Evolutionary conservation across 148 eudicot genomes (phyloP), one percentile per base, ranked within the genome.

Genomic region (Persicaria tinctoria): DNA sequence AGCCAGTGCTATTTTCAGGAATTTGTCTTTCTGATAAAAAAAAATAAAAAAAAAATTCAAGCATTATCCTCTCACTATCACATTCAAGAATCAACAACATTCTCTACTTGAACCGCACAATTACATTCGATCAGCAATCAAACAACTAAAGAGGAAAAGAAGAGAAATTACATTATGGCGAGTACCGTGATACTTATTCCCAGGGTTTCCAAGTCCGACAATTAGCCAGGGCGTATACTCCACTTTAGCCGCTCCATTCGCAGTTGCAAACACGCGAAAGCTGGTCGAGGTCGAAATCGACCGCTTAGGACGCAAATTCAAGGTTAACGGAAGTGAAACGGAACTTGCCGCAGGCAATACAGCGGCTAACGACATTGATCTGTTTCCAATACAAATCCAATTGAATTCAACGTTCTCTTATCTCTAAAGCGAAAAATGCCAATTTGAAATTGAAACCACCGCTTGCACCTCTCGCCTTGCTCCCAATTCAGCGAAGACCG

Each of bases 201-300:
- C 99, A 64, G 99, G 99, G 70, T 95, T 92, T 41, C 97, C 99
- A 78, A 95, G 84, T 50, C 99, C 99, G 62, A 86, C 97, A 74
- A 95, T 84, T 51, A 95, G 88, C 99, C 99, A 95, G 4, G 99
- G 99, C 11, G 96, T 95, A 79, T 89, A 95, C 86, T 95, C 96
- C 80, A 84, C 82, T 78, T 83, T 78, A 18, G 62, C 81, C 12
- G 54, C 80, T 53, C 78, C 92, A 81, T 90, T 83, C 1, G 86
- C 74, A 46, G 90, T 53, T 71, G 74, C 51, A 71, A 16, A 18
- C 4, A 50, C 74, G 8, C 54, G 41, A 18, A 71, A 47, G 5
- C 55, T 10, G 8, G 41, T 46, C 2, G 41, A 46, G n/a, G 38
- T 71, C 55, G 74, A 50, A 71, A 50, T 12, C 41, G 55, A 71